Percentiles rank a stretch among this genome's conserved stretches.
phyloP scores from a whole-genome alignment of 148 eudicot species.

The Dysphania ambrosioides region DNA sequence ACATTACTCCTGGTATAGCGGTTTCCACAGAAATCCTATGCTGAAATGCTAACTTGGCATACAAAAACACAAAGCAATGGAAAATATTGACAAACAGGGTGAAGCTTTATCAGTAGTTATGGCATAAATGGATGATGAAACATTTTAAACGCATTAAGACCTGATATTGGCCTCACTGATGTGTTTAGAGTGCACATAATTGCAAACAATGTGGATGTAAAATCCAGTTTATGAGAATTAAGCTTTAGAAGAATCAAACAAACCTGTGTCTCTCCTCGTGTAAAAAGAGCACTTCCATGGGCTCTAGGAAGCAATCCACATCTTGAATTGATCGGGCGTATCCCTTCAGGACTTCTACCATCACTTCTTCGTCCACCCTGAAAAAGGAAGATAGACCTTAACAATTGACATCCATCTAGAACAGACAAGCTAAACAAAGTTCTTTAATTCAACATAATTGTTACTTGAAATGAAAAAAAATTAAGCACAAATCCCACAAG shows the following conservation, averaged over 20 bases:
- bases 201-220: not conserved
- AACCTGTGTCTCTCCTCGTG: conserved; percentile 99
- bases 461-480: not conserved
- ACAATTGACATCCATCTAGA: conserved; percentile 12
- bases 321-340: conserved; percentile 68
- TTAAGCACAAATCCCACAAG: not conserved
- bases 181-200: not conserved
- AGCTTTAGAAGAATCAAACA: conserved; percentile 22
- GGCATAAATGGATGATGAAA: not conserved
- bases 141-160: not conserved
- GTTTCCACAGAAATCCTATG: not conserved
- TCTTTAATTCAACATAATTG: not conserved
- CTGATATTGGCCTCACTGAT: not conserved
- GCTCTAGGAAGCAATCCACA: conserved; percentile 99
- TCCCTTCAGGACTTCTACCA: conserved; percentile 74
- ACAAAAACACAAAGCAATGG: not conserved
- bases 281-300: conserved; percentile 99
- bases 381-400: conserved; percentile 13
- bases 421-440: not conserved
- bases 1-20: not conserved
- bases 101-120: not conserved
- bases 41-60: not conserved
- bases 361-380: conserved; percentile 98
- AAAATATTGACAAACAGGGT: not conserved
- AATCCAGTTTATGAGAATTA: not conserved